Evolutionary conservation across 768 basidiomycete species (phyloP).

Genomic region (Tricholoma matsutake): DNA sequence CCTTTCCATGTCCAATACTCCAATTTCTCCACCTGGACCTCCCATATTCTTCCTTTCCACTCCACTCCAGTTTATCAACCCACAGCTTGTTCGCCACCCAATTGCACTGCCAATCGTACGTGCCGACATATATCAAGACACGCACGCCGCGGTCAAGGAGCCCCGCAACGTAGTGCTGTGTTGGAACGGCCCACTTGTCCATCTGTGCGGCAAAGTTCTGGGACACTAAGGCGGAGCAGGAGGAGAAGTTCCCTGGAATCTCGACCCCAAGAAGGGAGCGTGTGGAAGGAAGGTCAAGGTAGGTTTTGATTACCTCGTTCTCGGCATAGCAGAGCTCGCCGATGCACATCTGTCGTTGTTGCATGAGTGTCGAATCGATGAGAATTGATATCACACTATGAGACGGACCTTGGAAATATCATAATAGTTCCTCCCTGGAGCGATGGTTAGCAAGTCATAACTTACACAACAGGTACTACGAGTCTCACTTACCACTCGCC

Average conservation of each 20-base stretch:
- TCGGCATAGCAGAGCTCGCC: slow-evolving; percentile 23
- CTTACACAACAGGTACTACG: not conserved
- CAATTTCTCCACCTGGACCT: slow-evolving; percentile 53
- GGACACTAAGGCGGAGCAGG: slow-evolving; percentile 53
- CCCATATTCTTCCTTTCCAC: slow-evolving; percentile 51
- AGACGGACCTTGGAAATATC: slow-evolving; percentile 21
- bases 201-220: slow-evolving; percentile 49
- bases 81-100: slow-evolving; percentile 76
- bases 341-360: slow-evolving; percentile 14
- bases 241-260: slow-evolving; percentile 46
- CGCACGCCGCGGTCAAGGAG: slow-evolving; percentile 77
- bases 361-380: not conserved
- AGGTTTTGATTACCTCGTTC: slow-evolving; percentile 15
- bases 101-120: slow-evolving; percentile 79
- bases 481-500: slow-evolving; percentile 38
- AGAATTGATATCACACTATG: not conserved
- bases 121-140: slow-evolving; percentile 71
- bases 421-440: slow-evolving; percentile 22
- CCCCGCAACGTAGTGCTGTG: slow-evolving; percentile 59
- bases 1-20: slow-evolving; percentile 40
- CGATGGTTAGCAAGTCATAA: not conserved
- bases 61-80: slow-evolving; percentile 75
- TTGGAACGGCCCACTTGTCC: slow-evolving; percentile 48
- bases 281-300: slow-evolving; percentile 17
- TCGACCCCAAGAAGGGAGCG: slow-evolving; percentile 20